A percentile compares a stretch with the other conserved stretches of the same genome.
These are phyloP conservation scores for Waltiozyma sp. DNA, from an alignment of 1,139 yeast genomes.

Conservation along the genomic window DNA sequence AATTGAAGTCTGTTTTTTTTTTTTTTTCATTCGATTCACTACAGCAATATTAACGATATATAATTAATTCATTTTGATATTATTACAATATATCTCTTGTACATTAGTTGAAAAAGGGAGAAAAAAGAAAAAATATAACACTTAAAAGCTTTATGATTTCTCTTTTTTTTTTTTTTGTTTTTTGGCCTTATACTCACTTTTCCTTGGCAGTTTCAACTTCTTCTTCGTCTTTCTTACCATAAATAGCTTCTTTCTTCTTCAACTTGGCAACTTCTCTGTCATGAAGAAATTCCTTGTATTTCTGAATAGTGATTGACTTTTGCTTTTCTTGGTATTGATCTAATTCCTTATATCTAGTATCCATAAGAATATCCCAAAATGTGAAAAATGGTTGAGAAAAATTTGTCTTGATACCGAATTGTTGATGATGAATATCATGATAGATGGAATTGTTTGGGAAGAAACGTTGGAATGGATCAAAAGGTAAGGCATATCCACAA, in stretches of 20 bases:
- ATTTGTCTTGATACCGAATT: slow-evolving; percentile 87
- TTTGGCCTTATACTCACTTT: not conserved
- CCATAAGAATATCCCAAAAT: slow-evolving; percentile 71
- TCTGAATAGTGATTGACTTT: slow-evolving; percentile 45
- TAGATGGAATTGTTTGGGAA: slow-evolving; percentile 94
- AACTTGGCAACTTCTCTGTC: slow-evolving; percentile 15
- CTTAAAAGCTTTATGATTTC: no score
- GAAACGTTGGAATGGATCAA: slow-evolving; percentile 74
- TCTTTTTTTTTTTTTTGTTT: no score
- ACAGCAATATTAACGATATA: no score
- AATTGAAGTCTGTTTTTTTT: no score
- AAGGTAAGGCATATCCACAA: slow-evolving; percentile 90
- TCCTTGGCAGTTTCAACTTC: not conserved
- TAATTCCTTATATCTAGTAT: slow-evolving; percentile 64
- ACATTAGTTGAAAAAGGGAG: no score
- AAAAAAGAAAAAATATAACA: no score
- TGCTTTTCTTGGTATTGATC: slow-evolving; percentile 48
- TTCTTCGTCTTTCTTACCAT: not conserved
- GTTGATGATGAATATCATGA: slow-evolving; percentile 96
- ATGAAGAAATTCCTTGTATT: slow-evolving; percentile 34
- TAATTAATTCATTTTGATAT: no score
- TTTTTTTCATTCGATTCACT: no score
- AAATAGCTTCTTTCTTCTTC: slow-evolving; percentile 5
- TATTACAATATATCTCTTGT: no score
- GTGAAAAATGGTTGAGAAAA: slow-evolving; percentile 96